These are phyloP conservation scores for Bonia amplexicaulis DNA, from an alignment of 176 grass and related monocot species.

Conservation along the genomic window DNA sequence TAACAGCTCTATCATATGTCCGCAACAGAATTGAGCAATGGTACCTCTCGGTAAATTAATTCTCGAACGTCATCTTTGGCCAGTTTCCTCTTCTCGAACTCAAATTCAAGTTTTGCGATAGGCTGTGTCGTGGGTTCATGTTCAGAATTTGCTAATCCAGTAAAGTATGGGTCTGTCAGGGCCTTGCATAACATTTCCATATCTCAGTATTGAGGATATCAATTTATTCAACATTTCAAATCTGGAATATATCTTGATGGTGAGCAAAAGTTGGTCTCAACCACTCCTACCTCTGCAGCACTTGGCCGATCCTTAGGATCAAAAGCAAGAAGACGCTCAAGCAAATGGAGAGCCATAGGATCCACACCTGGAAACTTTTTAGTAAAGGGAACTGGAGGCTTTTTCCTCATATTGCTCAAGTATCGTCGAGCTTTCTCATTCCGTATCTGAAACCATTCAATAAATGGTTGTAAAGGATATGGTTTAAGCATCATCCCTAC, in stretches of 20 bases:
- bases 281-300: slow-evolving; percentile 64
- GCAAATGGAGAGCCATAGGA: slow-evolving; percentile 73
- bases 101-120: slow-evolving; percentile 98
- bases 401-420: slow-evolving; percentile 84
- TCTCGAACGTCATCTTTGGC: slow-evolving; percentile 96
- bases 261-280: neutral
- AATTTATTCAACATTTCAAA: slow-evolving; percentile 18
- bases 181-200: slow-evolving; percentile 54
- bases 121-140: slow-evolving; percentile 69
- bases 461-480: neutral
- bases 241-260: neutral
- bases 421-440: slow-evolving; percentile 93
- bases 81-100: slow-evolving; percentile 93
- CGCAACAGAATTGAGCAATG: slow-evolving; percentile 7
- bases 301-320: slow-evolving; percentile 85
- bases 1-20: neutral
- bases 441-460: slow-evolving; percentile 52
- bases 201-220: slow-evolving; percentile 30
- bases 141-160: slow-evolving; percentile 75
- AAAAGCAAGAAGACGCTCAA: slow-evolving; percentile 81
- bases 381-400: slow-evolving; percentile 56
- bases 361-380: slow-evolving; percentile 77
- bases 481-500: neutral
- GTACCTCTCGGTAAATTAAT: slow-evolving; percentile 95
- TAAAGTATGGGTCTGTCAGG: slow-evolving; percentile 80